Evolutionary conservation across 1,139 yeast genomes (phyloP), one percentile per base, ranked within the genome.

Genomic region (Blastobotrys raffinosifermentans): DNA sequence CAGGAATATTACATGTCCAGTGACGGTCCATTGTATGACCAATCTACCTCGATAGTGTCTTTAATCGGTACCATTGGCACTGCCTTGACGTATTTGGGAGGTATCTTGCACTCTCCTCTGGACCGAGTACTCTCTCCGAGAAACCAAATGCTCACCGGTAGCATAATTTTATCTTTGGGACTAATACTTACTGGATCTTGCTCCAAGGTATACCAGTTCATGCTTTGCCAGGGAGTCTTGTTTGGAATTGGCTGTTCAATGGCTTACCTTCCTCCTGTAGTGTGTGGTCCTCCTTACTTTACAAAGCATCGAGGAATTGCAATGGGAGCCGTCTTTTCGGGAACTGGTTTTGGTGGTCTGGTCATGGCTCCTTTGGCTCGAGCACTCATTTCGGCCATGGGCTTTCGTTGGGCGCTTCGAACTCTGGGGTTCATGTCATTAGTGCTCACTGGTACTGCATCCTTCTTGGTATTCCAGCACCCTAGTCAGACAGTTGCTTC

Each of bases 331-430:
- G 48, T 67, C 4, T 66, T 67, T 40, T 52, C 69, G 8, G 73
- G 73, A 2, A 60, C 71, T 0, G 72, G 72, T 4, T 48, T 67
- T 31, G 73, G 73, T 3, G 72, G 68, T 2, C 51, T 68, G 30
- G 59, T 57, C 0, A 47, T 66, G 49, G 70, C 70, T 1, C 61
- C 66, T 4, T 39, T 66, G 4, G 52, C 64, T 1, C 47, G 66
- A 21, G 50, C 41, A 14, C 51, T 67, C 19, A 49, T 67, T 27
- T 44, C 57, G 3, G 23, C 43, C 2, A 43, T 66, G 7, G 70
- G 68, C 1, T 67, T 70, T 69, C 45, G 53, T 38, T 66, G 70
- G 70, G 52, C 67, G n/a, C 44, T 67, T 32, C 46, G 72, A 26
- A 49, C 49, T 7, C 53, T 65, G 21, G 71, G 69, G 4, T 39